Percentiles rank a stretch among this genome's conserved stretches.
Evolutionary conservation across 2,329 filamentous ascomycete genomes (phyloP).

Genomic region (Xylaria sp.): DNA sequence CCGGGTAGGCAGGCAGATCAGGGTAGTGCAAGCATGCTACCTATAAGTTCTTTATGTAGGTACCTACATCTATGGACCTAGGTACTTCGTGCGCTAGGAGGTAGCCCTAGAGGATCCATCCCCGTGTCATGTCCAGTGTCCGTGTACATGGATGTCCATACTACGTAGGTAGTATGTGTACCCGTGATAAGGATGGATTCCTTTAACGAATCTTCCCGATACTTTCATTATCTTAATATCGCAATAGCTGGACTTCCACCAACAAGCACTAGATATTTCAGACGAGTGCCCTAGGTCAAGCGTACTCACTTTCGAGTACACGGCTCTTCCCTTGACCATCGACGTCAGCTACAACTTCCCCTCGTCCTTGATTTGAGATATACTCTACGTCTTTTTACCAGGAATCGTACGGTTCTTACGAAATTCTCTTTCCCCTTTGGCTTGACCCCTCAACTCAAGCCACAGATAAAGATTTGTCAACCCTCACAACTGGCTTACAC

Average conservation of each 20-base stretch:
- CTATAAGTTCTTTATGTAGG: no score
- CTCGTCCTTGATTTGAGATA: neutral
- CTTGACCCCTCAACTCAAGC: neutral
- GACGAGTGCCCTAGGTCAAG: neutral
- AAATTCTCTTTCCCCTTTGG: neutral
- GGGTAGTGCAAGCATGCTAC: no score
- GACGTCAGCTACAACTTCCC: neutral
- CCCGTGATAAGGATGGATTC: neutral
- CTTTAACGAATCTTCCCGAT: neutral
- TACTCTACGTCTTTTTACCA: neutral
- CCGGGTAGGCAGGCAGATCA: no score
- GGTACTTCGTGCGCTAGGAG: no score
- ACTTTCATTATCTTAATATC: neutral
- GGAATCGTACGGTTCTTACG: neutral
- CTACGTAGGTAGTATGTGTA: neutral
- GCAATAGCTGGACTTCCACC: no score
- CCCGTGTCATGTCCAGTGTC: no score
- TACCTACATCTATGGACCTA: no score
- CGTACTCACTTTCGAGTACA: neutral
- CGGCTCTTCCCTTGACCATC: neutral
- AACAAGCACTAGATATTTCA: neutral
- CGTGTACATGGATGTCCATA: no score
- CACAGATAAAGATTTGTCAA: neutral
- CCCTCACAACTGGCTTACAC: neutral
- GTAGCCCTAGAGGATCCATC: no score